Evolutionary conservation across 2,329 filamentous ascomycete species (phyloP), one percentile per base, ranked within the genome.

Genomic region (Stromatinia cepivora): DNA sequence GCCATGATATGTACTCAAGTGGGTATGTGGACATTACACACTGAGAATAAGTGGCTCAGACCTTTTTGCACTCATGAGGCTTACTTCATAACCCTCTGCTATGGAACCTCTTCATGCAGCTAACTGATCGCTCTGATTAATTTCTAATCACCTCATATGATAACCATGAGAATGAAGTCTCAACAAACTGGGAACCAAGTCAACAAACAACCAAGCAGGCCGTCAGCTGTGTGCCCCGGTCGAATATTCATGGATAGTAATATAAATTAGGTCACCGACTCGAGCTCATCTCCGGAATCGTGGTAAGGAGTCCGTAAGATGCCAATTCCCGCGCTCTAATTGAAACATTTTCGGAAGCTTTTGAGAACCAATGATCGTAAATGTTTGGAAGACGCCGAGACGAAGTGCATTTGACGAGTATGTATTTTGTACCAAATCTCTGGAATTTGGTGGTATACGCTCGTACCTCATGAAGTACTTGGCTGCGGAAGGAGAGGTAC

Each of bases 11-110:
- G 39, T 59, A 61, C 25, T 20, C 17, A 48, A 34, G 58, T 48
- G 45, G 42, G 17, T 17, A 36, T 63, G 45, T 50, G 59, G 61
- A 52, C 50, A 63, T 52, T 63, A 52, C 31, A 45, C 46, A 52
- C 36, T 31, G 46, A 28, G 22, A 52, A 63, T 63, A 6, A 62
- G 50, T 63, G 22, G 31, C 61, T 63, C 61, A 63, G 59, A 39
- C 59, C 59, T 63, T 57, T 36, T 17, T 39, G 31, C 13, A 28
- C 59, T 52, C 34, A 22, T 63, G 50, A 63, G 59, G 59, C 45
- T 62, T 50, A 62, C 42, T 48, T 45, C 45, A 62, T 50, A n/a
- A 22, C 25, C 8, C 5, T 50, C 9, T 36, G 22, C 22, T 46
- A 15, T 15, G 8, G 34, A 22, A 22, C 4, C 22, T 48, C 48